phyloP scores from a whole-genome alignment of 768 basidiomycete species.

The Termitomyces sp. region DNA sequence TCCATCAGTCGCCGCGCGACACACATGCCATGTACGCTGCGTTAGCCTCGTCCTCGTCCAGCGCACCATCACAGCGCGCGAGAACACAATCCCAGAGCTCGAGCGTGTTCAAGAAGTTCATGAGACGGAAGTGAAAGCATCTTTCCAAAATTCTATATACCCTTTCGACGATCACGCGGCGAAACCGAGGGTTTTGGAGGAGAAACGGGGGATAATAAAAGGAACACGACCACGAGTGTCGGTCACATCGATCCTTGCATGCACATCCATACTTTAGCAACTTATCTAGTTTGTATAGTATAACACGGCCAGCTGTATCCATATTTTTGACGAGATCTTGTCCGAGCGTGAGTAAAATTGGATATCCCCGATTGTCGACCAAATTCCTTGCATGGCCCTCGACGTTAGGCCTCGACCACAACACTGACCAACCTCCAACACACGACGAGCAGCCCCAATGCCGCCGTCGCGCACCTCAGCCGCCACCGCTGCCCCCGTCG shows the following conservation, averaged over 20 bases:
- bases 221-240: constrained; percentile 7
- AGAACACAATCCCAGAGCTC: constrained; percentile 18
- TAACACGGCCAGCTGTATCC: constrained; percentile 12
- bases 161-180: too few relatives aligned
- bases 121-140: constrained; percentile 23
- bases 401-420: background rate
- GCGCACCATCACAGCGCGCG: constrained; percentile 12
- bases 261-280: constrained; percentile 6
- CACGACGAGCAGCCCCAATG: constrained; percentile 19
- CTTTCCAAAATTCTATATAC: too few relatives aligned
- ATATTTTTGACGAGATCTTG: constrained; percentile 5
- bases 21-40: constrained; percentile 53
- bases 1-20: constrained; percentile 60
- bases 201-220: background rate
- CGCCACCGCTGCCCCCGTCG: constrained; percentile 18
- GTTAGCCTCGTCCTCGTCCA: constrained; percentile 24
- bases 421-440: background rate
- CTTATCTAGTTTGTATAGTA: constrained; percentile 12
- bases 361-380: constrained; percentile 12
- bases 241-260: constrained; percentile 6
- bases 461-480: constrained; percentile 25
- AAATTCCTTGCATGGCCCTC: background rate
- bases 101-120: constrained; percentile 27
- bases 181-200: background rate
- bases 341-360: constrained; percentile 16